A percentile compares a stretch with the other conserved stretches of the same genome.
Evolutionary conservation across 306 rosid genomes (phyloP).

Genomic region (Ceratonia siliqua): DNA sequence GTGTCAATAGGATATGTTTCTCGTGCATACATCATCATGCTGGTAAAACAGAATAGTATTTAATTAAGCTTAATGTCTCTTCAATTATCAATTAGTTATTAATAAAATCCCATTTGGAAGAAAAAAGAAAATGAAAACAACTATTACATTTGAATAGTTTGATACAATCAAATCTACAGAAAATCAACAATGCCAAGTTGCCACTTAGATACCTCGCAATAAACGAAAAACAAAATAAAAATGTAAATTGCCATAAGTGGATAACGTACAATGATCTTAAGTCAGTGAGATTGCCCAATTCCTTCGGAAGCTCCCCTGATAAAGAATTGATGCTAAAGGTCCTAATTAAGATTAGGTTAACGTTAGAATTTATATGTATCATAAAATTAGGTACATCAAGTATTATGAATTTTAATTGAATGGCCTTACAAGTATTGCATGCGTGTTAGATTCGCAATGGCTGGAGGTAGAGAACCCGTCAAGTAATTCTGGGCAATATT

Average conservation of each 20-base stretch:
- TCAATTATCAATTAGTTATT: neutral
- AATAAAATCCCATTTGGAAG: too few species aligned
- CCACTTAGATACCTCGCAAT: neutral
- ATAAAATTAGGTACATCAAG: neutral
- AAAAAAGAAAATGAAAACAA: neutral
- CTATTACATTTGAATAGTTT: neutral
- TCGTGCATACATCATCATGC: neutral
- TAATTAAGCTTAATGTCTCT: neutral
- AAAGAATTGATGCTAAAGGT: conserved; percentile 59
- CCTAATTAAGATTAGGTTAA: conserved; percentile 38
- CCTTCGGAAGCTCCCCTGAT: conserved; percentile 79
- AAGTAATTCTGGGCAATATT: conserved; percentile 60
- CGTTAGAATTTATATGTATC: neutral
- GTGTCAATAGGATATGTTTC: neutral
- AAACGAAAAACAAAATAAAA: neutral
- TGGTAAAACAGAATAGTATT: neutral
- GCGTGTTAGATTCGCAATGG: conserved; percentile 62
- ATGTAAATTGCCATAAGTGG: neutral
- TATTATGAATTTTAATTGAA: neutral
- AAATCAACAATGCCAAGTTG: neutral
- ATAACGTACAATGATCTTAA: conserved; percentile 53
- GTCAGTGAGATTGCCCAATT: conserved; percentile 59
- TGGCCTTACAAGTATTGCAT: conserved; percentile 70
- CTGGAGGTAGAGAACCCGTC: conserved; percentile 64
- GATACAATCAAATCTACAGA: neutral